These are phyloP conservation scores for Psilocybe tampanensis DNA, from an alignment of 768 basidiomycete species.

Conservation along the genomic window DNA sequence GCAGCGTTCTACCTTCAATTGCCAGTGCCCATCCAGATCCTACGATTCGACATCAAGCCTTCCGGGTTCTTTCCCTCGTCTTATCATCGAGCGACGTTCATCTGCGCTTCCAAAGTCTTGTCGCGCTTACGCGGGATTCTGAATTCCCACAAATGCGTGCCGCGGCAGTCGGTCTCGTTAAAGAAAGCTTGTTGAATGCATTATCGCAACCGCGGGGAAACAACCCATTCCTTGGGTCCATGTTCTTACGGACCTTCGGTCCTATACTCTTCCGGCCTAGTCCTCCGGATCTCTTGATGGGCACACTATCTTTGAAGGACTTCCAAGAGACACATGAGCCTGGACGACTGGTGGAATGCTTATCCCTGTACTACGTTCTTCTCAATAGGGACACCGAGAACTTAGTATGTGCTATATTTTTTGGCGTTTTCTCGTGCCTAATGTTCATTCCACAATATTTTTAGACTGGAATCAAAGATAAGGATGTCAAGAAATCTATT, in stretches of 20 bases:
- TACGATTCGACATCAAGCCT: slow-evolving; percentile 56
- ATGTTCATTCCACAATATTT: neutral
- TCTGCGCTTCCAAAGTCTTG: slow-evolving; percentile 55
- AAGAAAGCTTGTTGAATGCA: slow-evolving; percentile 64
- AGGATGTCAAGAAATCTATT: slow-evolving; percentile 43
- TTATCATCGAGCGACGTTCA: slow-evolving; percentile 49
- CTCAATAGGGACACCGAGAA: slow-evolving; percentile 61
- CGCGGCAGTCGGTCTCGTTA: slow-evolving; percentile 68
- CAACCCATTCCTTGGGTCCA: slow-evolving; percentile 52
- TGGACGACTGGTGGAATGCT: slow-evolving; percentile 62
- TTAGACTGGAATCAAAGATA: slow-evolving; percentile 56
- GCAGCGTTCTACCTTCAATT: slow-evolving; percentile 51
- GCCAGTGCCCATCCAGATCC: slow-evolving; percentile 67
- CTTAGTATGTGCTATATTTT: slow-evolving; percentile 36
- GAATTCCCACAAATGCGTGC: slow-evolving; percentile 69
- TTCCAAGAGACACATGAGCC: slow-evolving; percentile 60
- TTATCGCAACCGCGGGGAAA: slow-evolving; percentile 28
- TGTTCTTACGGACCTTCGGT: slow-evolving; percentile 61
- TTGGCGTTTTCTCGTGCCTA: neutral
- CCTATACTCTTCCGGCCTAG: slow-evolving; percentile 59
- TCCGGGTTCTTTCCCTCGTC: slow-evolving; percentile 59
- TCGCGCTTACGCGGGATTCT: slow-evolving; percentile 50
- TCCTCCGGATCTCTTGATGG: slow-evolving; percentile 52
- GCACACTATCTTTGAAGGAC: slow-evolving; percentile 38
- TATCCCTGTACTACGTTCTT: slow-evolving; percentile 71